Conservation (phyloP, 2,329 filamentous ascomycete species). For the Talaromyces sp. region DNA sequence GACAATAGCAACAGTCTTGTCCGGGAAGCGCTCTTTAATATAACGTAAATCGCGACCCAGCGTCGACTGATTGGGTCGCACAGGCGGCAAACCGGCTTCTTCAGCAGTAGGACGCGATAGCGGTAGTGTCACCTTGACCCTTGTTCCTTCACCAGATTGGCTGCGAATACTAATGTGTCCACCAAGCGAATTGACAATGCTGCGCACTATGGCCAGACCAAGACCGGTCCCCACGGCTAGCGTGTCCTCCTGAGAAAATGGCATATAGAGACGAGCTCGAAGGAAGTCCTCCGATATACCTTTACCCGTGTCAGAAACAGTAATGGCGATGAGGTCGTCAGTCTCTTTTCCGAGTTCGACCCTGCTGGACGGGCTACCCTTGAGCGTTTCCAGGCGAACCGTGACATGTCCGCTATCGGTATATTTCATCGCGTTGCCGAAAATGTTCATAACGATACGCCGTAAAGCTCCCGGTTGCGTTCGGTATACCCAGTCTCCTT, state of each 20-base stretch:
- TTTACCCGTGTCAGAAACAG: conserved; percentile 58
- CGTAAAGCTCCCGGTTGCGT: conserved; percentile 50
- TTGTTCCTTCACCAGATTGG: conserved; percentile 50
- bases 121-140: conserved; percentile 46
- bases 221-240: conserved; percentile 47
- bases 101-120: conserved; percentile 27
- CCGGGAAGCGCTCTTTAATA: conserved; percentile 20
- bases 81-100: conserved; percentile 16
- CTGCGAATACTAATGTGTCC: conserved; percentile 55
- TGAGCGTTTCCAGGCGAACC: conserved; percentile 31
- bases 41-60: conserved; percentile 16
- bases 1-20: conserved; percentile 24
- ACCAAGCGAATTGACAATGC: conserved; percentile 54
- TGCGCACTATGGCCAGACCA: conserved; percentile 59
- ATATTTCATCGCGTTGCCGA: conserved; percentile 60
- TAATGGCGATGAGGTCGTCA: conserved; percentile 34
- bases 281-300: conserved; percentile 62
- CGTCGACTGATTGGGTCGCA: conserved; percentile 18
- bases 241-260: conserved; percentile 53
- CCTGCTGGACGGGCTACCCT: conserved; percentile 21
- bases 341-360: conserved; percentile 19
- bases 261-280: conserved; percentile 54
- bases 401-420: conserved; percentile 49
- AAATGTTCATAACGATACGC: conserved; percentile 57
- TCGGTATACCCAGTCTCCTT: conserved; percentile 47